phyloP scores from a whole-genome alignment of 768 basidiomycete genomes.

The Trametes meyenii region DNA sequence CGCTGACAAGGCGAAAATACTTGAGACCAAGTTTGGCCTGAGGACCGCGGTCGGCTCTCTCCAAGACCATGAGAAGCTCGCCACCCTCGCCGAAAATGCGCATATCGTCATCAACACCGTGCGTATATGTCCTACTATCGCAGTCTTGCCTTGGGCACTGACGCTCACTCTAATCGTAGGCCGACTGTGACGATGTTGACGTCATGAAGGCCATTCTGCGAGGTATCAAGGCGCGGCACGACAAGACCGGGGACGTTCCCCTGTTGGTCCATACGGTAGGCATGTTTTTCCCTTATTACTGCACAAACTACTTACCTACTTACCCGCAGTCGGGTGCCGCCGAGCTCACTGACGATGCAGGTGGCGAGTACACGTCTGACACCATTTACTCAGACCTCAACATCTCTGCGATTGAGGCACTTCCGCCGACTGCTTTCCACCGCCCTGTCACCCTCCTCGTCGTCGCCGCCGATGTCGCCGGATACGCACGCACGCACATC shows the following conservation, averaged over 20 bases:
- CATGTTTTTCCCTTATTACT: constrained; percentile 29
- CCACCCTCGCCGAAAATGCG: constrained; percentile 43
- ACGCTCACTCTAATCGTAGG: constrained; percentile 32
- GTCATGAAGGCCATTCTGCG: constrained; percentile 50
- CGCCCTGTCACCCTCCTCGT: constrained; percentile 52
- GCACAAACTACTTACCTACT: not conserved
- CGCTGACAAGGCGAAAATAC: constrained; percentile 36
- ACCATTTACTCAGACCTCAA: constrained; percentile 53
- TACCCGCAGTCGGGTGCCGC: constrained; percentile 29
- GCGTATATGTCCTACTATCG: constrained; percentile 28
- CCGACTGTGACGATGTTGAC: constrained; percentile 48
- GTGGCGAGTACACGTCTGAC: constrained; percentile 39
- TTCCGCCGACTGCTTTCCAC: constrained; percentile 50
- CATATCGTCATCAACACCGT: constrained; percentile 55
- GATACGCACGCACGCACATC: constrained; percentile 53
- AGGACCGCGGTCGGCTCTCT: constrained; percentile 25
- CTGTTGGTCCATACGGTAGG: constrained; percentile 50
- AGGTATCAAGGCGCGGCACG: constrained; percentile 52
- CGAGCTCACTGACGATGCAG: constrained; percentile 46
- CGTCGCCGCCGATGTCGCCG: constrained; percentile 55
- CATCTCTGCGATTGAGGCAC: constrained; percentile 43
- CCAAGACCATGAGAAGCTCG: constrained; percentile 41
- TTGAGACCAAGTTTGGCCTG: constrained; percentile 23
- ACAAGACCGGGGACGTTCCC: constrained; percentile 40
- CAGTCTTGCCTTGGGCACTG: not conserved